phyloP scores from a whole-genome alignment of 1,139 yeast species.

The Pichia cactophila region DNA sequence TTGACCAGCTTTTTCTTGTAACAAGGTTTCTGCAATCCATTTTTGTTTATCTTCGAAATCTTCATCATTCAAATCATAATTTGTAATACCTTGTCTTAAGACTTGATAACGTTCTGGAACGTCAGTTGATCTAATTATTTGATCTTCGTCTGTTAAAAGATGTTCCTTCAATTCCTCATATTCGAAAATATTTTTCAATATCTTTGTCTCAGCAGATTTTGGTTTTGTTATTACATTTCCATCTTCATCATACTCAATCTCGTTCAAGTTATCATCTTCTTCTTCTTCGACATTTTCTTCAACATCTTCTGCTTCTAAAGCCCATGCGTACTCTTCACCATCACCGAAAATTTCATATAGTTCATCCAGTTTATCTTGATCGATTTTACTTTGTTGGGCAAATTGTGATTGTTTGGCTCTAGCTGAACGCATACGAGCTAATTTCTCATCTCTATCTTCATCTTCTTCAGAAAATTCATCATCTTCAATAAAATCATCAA shows the following conservation, averaged over 20 bases:
- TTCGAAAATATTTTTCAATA: conserved; percentile 86
- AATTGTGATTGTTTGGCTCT: conserved; percentile 24
- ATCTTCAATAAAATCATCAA: conserved; percentile 95
- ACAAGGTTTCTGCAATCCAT: conserved; percentile 64
- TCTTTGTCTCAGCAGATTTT: conserved; percentile 22
- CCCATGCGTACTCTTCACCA: conserved; percentile 98
- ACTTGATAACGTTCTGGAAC: conserved; percentile 89
- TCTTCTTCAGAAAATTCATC: conserved; percentile 94
- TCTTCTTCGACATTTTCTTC: conserved; percentile 37
- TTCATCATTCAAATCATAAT: conserved; percentile 58
- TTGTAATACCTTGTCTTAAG: conserved; percentile 54
- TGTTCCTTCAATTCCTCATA: conserved; percentile 87
- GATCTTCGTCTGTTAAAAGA: conserved; percentile 88
- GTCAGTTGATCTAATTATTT: conserved; percentile 77
- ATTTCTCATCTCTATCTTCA: conserved; percentile 34
- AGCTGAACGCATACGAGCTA: conserved; percentile 34
- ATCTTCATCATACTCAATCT: conserved; percentile 33
- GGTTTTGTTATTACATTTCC: conserved; percentile 50
- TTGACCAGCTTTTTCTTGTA: conserved; percentile 41
- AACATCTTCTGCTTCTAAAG: conserved; percentile 81
- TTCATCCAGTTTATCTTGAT: conserved; percentile 88
- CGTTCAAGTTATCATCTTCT: conserved; percentile 33
- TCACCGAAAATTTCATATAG: conserved; percentile 93
- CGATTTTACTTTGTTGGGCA: conserved; percentile 39
- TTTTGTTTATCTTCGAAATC: conserved; percentile 67